These are phyloP conservation scores for Clarireedia monteithiana DNA, from an alignment of 2,329 filamentous ascomycete genomes.

Conservation along the genomic window DNA sequence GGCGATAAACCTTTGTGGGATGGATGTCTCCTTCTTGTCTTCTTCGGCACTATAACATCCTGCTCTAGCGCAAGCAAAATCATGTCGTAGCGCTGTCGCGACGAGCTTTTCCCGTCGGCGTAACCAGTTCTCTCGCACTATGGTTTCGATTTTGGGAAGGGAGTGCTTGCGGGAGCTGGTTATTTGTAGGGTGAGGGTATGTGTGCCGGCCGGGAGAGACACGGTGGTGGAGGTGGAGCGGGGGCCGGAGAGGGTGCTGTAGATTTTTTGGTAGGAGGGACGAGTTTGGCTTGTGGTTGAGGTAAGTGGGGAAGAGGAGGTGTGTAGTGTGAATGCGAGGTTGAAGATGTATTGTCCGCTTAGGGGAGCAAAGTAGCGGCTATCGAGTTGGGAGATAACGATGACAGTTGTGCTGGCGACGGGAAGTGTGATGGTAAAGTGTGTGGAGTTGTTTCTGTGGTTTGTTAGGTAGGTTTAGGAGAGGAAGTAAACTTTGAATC, in stretches of 20 bases:
- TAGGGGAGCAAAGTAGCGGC: conserved; percentile 53
- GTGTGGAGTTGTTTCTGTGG: conserved; percentile 49
- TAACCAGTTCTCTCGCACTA: neutral
- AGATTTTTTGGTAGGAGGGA: no score
- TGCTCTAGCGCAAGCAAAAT: neutral
- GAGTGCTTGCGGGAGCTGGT: neutral
- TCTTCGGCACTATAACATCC: neutral
- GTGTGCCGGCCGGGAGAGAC: neutral
- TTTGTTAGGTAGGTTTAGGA: conserved; percentile 39
- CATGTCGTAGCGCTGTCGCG: neutral
- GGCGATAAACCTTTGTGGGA: neutral
- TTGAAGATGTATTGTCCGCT: conserved; percentile 47
- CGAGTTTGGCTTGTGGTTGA: no score
- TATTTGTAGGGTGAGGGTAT: neutral
- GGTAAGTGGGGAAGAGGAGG: no score
- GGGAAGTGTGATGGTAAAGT: conserved; percentile 50
- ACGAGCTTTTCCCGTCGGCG: neutral
- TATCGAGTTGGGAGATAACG: conserved; percentile 53
- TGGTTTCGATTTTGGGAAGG: neutral
- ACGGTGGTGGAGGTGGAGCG: neutral
- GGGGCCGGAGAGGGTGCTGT: no score
- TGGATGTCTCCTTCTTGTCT: neutral
- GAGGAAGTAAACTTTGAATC: neutral
- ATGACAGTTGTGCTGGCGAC: conserved; percentile 49
- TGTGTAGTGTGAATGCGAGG: conserved; percentile 41